Base-by-base conservation (phyloP, 306 rosid species). In the Elaeagnus macrophylla region DNA sequence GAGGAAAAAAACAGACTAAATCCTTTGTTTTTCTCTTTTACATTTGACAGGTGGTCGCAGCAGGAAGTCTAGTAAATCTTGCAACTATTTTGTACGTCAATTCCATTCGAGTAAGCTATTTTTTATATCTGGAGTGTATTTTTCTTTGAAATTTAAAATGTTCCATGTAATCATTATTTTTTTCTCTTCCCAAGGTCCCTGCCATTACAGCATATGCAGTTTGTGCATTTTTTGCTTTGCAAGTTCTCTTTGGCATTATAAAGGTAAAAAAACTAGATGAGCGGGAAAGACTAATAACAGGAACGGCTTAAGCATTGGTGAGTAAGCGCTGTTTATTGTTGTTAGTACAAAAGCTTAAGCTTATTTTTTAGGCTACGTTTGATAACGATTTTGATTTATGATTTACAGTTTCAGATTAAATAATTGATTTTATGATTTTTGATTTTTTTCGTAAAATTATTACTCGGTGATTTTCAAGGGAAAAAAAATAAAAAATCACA, bases 1-100 rank as follows among this genome's bases (percentile, higher is more conserved):
- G 32, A 25, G 32, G 32, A 25, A 5, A 25, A 5, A 25, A 5
- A 25, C 2, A 25, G 60, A 62, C 68, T 54, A 57, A 48, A 57
- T 38, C 50, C 56, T 49, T 67, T 56, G 18, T 41, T 48, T 57
- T 53, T 66, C 19, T 58, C 43, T 3, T 13, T 57, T 71, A 61
- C 70, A 61, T 65, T 59, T 57, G 57, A 79, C 89, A 93, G 99
- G 89, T 83, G 13, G 83, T 93, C 52, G 99, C 83, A 68, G 95
- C 82, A 57, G 99, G 99, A 72, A 93, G 99, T 79, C 72, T 93
- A 40, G 75, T 93, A 72, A 93, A 93, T 76, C 96, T 93, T 59
- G 99, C 94, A 60, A 87, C 99, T 62, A 53, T 93, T 72, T 76
- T 87, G 69, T 80, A 77, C 74, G 76, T 87, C 42, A 80, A 79